phyloP scores from a whole-genome alignment of 2,329 filamentous ascomycete species.

The Monosporascus sp. region DNA sequence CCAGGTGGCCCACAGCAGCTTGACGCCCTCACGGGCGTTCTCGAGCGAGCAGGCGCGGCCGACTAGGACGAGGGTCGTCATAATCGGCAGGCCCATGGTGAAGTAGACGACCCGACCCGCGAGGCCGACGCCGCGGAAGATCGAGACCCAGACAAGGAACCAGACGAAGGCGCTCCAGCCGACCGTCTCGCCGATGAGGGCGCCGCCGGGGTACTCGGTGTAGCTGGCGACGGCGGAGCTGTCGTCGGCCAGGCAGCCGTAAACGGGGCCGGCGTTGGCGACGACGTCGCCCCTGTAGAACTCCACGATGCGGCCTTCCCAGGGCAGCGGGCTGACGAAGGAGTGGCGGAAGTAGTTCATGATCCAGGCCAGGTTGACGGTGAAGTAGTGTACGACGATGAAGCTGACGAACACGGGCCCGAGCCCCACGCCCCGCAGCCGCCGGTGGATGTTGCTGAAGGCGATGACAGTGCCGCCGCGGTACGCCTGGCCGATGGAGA shows the following conservation, averaged over 20 bases:
- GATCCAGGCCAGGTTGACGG: slow-evolving; percentile 52
- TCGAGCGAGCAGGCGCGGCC: slow-evolving; percentile 48
- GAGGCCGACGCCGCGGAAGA: slow-evolving; percentile 53
- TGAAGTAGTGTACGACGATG: slow-evolving; percentile 53
- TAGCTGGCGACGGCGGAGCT: slow-evolving; percentile 36
- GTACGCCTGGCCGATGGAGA: slow-evolving; percentile 65
- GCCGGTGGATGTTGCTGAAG: slow-evolving; percentile 46
- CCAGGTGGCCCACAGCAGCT: slow-evolving; percentile 41
- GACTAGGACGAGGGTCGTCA: slow-evolving; percentile 51
- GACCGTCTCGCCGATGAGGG: slow-evolving; percentile 49
- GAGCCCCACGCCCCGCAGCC: slow-evolving; percentile 49
- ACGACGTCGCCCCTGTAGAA: slow-evolving; percentile 49
- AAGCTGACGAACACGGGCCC: slow-evolving; percentile 48
- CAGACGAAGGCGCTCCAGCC: slow-evolving; percentile 55
- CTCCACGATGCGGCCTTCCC: slow-evolving; percentile 43
- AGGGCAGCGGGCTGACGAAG: slow-evolving; percentile 50
- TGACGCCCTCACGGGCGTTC: slow-evolving; percentile 48
- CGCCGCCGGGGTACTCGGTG: slow-evolving; percentile 40
- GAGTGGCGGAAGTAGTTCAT: slow-evolving; percentile 54
- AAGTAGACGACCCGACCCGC: slow-evolving; percentile 56
- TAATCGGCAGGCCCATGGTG: slow-evolving; percentile 56
- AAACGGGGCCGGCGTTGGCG: slow-evolving; percentile 37
- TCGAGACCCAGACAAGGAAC: slow-evolving; percentile 55
- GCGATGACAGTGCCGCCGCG: slow-evolving; percentile 51
- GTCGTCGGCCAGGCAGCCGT: slow-evolving; percentile 32